phyloP scores from a whole-genome alignment of 352 stramenopile species.

The Globisporangium yorkense region DNA sequence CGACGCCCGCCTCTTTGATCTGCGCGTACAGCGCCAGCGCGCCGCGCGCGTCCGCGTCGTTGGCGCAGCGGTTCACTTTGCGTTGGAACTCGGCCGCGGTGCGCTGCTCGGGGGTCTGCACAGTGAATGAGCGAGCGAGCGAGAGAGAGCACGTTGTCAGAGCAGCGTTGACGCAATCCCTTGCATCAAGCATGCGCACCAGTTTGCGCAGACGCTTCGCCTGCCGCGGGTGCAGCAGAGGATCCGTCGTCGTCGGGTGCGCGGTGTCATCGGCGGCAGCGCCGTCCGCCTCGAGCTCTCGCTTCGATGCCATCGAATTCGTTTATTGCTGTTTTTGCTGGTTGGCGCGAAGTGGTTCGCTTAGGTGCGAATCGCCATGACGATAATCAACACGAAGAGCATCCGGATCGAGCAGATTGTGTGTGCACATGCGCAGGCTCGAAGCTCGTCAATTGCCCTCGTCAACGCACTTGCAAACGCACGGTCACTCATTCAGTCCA shows the following conservation, averaged over 20 bases:
- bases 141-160: too few species aligned
- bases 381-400: too few species aligned
- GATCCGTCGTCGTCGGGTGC: neutral
- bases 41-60: constrained; percentile 26
- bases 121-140: neutral
- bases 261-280: neutral
- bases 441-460: too few species aligned
- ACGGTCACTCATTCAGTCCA: neutral
- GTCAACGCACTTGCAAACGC: neutral
- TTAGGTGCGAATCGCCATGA: neutral
- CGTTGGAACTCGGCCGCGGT: constrained; percentile 30
- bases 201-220: constrained; percentile 40
- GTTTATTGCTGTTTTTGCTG: neutral
- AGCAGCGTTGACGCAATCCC: too few species aligned
- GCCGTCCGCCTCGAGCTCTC: neutral
- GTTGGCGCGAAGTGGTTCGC: neutral
- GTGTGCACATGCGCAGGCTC: too few species aligned
- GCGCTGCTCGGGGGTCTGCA: constrained; percentile 39
- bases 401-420: too few species aligned
- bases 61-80: constrained; percentile 36
- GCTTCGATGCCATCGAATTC: neutral
- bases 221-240: constrained; percentile 29
- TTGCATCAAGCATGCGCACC: constrained; percentile 13
- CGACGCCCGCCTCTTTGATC: constrained; percentile 38
- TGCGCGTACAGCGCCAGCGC: constrained; percentile 45